These are phyloP conservation scores for Cyclotella baltica DNA, from an alignment of 108 stramenopile genomes.

Conservation along the genomic window DNA sequence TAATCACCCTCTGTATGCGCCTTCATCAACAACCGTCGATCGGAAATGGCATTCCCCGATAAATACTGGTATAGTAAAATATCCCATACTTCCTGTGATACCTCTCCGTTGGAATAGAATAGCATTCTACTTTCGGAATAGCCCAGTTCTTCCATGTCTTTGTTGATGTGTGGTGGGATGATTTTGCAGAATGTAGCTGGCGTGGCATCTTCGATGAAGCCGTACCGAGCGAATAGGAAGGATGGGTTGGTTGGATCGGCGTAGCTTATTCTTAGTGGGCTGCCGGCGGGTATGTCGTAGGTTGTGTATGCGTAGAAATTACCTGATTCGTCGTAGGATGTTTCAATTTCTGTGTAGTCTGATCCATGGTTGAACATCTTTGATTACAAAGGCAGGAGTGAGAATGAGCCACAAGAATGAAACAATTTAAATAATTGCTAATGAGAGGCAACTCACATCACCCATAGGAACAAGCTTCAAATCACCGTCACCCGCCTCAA, in stretches of 20 bases:
- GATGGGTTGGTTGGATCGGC: slow-evolving; percentile 67
- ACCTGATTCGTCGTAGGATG: slow-evolving; percentile 55
- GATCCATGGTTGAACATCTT: slow-evolving; percentile 62
- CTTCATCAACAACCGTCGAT: neutral
- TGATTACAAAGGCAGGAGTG: neutral
- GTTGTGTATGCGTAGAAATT: slow-evolving; percentile 50
- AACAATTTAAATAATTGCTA: neutral
- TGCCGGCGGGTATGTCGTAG: slow-evolving; percentile 52
- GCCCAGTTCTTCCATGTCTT: slow-evolving; percentile 62
- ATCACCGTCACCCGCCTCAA: slow-evolving; percentile 45
- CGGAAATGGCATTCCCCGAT: slow-evolving; percentile 6
- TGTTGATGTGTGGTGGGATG: slow-evolving; percentile 44
- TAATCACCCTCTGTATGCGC: neutral
- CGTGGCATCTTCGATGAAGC: slow-evolving; percentile 60
- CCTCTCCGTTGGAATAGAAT: slow-evolving; percentile 65
- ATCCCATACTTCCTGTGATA: slow-evolving; percentile 69
- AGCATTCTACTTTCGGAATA: slow-evolving; percentile 59
- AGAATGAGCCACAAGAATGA: neutral
- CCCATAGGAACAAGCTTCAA: slow-evolving; percentile 55
- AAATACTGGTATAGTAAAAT: slow-evolving; percentile 58
- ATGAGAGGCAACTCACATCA: slow-evolving; percentile 21
- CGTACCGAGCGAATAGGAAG: slow-evolving; percentile 61
- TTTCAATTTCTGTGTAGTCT: slow-evolving; percentile 39
- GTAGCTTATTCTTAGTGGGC: slow-evolving; percentile 55
- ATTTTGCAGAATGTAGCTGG: slow-evolving; percentile 69